phyloP scores from a whole-genome alignment of 1,284 basidiomycete genomes.

The Ceratobasidium sp. region DNA sequence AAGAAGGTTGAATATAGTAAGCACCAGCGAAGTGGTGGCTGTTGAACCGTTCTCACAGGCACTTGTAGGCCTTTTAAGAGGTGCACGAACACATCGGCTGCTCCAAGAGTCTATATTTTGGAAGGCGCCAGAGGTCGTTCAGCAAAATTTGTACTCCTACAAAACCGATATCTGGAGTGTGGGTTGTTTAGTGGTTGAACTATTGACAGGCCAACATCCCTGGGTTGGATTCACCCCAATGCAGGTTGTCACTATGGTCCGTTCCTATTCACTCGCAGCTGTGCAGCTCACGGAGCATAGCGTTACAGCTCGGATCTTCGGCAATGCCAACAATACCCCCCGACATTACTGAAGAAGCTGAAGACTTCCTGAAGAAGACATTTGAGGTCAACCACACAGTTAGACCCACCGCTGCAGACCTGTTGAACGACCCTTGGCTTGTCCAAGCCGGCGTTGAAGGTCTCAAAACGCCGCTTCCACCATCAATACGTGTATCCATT shows the following conservation, averaged over 20 bases:
- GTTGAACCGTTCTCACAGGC: slow-evolving; percentile 22
- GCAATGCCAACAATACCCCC: slow-evolving; percentile 85
- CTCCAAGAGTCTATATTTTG: slow-evolving; percentile 99
- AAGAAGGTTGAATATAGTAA: slow-evolving; percentile 96
- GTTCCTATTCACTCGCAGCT: slow-evolving; percentile 46
- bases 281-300: slow-evolving; percentile 15
- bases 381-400: slow-evolving; percentile 86
- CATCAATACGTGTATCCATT: slow-evolving; percentile 7
- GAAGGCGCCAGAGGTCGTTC: slow-evolving; percentile 99
- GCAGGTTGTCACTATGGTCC: slow-evolving; percentile 96
- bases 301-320: slow-evolving; percentile 82
- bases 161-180: slow-evolving; percentile 99
- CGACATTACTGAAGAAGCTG: slow-evolving; percentile 87
- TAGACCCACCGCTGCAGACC: slow-evolving; percentile 80
- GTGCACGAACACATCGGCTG: slow-evolving; percentile 82
- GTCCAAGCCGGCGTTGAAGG: slow-evolving; percentile 53
- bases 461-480: neutral
- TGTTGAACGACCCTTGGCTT: slow-evolving; percentile 83
- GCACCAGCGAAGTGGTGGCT: slow-evolving; percentile 57
- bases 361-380: slow-evolving; percentile 83
- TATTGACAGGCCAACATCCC: slow-evolving; percentile 97
- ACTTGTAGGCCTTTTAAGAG: slow-evolving; percentile 73
- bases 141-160: slow-evolving; percentile 91
- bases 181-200: slow-evolving; percentile 97
- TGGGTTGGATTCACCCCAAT: slow-evolving; percentile 98